phyloP scores from a whole-genome alignment of 352 stramenopile species.

The Pythium grandisporangium region DNA sequence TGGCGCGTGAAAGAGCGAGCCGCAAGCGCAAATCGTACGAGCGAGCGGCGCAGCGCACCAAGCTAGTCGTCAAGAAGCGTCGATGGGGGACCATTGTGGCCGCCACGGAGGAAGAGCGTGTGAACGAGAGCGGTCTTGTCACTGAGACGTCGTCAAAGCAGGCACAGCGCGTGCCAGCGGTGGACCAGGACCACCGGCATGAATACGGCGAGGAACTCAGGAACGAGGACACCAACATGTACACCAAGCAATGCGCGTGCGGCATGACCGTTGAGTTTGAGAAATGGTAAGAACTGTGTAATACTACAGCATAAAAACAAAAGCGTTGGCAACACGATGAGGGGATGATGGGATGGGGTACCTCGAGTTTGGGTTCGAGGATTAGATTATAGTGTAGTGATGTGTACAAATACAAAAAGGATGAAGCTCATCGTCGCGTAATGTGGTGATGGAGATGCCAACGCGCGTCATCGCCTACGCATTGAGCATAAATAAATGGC shows the following conservation, averaged over 20 bases:
- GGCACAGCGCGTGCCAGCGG: constrained; percentile 22
- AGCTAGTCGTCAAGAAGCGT: constrained; percentile 43
- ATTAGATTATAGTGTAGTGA: too few relatives aligned
- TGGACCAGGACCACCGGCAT: constrained; percentile 50
- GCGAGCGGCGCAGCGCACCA: constrained; percentile 37
- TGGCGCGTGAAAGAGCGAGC: constrained; percentile 33
- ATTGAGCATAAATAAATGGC: too few relatives aligned
- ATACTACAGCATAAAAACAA: too few relatives aligned
- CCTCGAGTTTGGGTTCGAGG: too few relatives aligned
- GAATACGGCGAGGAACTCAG: constrained; percentile 29
- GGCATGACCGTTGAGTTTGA: constrained; percentile 63
- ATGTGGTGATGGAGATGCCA: too few relatives aligned
- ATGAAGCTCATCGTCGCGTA: too few relatives aligned
- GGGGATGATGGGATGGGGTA: too few relatives aligned
- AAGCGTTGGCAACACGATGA: too few relatives aligned
- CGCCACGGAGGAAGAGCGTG: constrained; percentile 3
- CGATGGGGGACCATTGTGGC: constrained; percentile 11
- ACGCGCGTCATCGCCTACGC: too few relatives aligned
- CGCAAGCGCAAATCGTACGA: constrained; percentile 37
- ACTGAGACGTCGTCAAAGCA: neutral
- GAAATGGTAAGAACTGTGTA: constrained; percentile 38
- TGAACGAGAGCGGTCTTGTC: too few relatives aligned
- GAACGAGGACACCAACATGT: constrained; percentile 23
- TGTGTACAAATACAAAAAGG: too few relatives aligned
- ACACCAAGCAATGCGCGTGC: constrained; percentile 45